phyloP scores from a whole-genome alignment of 495 filamentous ascomycete species.

The Thermochaetoides thermophila region DNA sequence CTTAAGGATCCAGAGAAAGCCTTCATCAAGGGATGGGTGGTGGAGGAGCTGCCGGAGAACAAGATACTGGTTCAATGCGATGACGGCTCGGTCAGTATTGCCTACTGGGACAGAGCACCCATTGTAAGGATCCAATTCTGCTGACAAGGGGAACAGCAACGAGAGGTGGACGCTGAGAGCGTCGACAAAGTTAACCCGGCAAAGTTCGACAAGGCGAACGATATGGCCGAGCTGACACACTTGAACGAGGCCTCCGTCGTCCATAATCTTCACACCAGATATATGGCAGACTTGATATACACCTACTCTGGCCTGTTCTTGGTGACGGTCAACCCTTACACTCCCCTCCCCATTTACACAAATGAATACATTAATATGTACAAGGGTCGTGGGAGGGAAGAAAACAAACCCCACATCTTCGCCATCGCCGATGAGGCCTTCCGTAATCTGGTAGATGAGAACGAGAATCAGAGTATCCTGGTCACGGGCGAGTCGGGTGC shows the following conservation, averaged over 20 bases:
- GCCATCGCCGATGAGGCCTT: slow-evolving; percentile 98
- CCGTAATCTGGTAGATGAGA: slow-evolving; percentile 86
- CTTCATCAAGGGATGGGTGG: slow-evolving; percentile 82
- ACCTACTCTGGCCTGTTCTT: slow-evolving; percentile 97
- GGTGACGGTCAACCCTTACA: slow-evolving; percentile 95
- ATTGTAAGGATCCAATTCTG: too few relatives aligned
- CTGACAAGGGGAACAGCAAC: slow-evolving; percentile 54
- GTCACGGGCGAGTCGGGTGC: slow-evolving; percentile 98
- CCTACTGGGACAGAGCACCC: too few relatives aligned
- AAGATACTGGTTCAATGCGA: slow-evolving; percentile 78
- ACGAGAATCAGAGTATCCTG: slow-evolving; percentile 91
- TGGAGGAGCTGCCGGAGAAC: slow-evolving; percentile 58
- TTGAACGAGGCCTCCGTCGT: slow-evolving; percentile 96
- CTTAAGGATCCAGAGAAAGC: slow-evolving; percentile 71
- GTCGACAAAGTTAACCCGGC: slow-evolving; percentile 98
- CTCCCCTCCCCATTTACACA: slow-evolving; percentile 83
- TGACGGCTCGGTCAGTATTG: slow-evolving; percentile 77
- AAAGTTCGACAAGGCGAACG: slow-evolving; percentile 97
- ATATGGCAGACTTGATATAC: slow-evolving; percentile 93
- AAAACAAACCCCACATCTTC: slow-evolving; percentile 94
- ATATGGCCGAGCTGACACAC: slow-evolving; percentile 98
- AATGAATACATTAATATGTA: slow-evolving; percentile 97
- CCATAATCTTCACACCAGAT: slow-evolving; percentile 86
- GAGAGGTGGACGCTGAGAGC: slow-evolving; percentile 64
- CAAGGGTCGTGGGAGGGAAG: slow-evolving; percentile 73